These are phyloP conservation scores for Solanum chiquidenum DNA, from an alignment of 257 asterid species.

Conservation along the genomic window DNA sequence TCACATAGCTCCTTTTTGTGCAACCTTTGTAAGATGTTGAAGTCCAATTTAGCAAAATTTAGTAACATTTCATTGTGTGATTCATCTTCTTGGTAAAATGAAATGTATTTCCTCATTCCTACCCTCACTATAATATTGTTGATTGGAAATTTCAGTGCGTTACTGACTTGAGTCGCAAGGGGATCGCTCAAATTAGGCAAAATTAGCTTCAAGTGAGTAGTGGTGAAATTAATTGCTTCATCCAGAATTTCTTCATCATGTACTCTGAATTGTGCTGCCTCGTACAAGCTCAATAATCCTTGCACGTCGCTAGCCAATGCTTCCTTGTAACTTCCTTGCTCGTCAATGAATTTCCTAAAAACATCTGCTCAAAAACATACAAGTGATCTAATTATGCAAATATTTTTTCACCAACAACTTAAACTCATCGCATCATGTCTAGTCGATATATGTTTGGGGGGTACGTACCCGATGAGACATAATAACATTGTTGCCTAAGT, in stretches of 20 bases:
- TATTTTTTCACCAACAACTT: background rate
- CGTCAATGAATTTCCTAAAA: slow-evolving; percentile 12
- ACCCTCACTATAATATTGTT: slow-evolving; percentile 10
- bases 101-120: slow-evolving; percentile 6
- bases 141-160: slow-evolving; percentile 10
- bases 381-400: background rate
- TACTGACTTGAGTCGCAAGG: background rate
- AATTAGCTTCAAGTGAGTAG: slow-evolving; percentile 2
- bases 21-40: slow-evolving; percentile 13
- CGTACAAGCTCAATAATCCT: slow-evolving; percentile 26
- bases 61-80: background rate
- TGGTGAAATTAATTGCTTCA: slow-evolving; percentile 15
- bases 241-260: background rate
- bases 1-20: slow-evolving; percentile 13
- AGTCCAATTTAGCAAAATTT: slow-evolving; percentile 19
- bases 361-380: background rate
- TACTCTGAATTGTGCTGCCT: slow-evolving; percentile 14
- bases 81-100: background rate
- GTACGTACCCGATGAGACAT: background rate
- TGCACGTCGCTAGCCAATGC: background rate
- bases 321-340: slow-evolving; percentile 5
- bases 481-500: slow-evolving; percentile 9
- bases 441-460: background rate
- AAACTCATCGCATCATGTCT: background rate
- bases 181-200: background rate